Evolutionary conservation across 2,329 filamentous ascomycete genomes (phyloP), one percentile per base, ranked within the genome.

Genomic region (Aspergillaceae sp.): DNA sequence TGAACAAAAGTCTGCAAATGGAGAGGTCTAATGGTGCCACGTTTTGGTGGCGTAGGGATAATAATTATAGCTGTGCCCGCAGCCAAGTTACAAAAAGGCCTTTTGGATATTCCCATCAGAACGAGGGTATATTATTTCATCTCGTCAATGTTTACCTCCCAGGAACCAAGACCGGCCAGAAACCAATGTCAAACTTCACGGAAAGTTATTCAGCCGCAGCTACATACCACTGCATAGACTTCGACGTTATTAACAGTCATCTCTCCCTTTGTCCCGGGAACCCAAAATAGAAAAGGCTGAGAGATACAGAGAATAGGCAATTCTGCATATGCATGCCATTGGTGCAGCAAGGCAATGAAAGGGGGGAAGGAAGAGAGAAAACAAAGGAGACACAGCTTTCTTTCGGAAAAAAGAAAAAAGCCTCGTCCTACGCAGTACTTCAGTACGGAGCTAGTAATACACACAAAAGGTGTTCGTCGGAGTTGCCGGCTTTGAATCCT

Each of bases 381-480:
- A 5, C 10, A 34, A 4, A 34, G n/a, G n/a, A 8, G 33, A 41
- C 7, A 35, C 41, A 19, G 9, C 33, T 45, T 45, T 45, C 29
- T 30, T 41, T 41, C 19, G 19, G 19, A 19, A 19, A 19, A 19
- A 19, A 19, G 19, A 19, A 19, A 19, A 19, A 19, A 19, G 19
- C 38, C 46, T 51, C 48, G 43, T 43, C 45, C 46, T 53, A 48
- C 47, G 47, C 37, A 43, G 40, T 19, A 27, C 29, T 43, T 44
- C 50, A 47, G 51, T 51, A 37, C 49, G 47, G 42, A 51, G 40
- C 30, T 44, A 46, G 51, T 54, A 19, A 19, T 19, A 19, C 19
- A 51, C 52, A 54, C 47, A 49, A 52, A 55, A 51, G 53, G 46
- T 56, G 52, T 55, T 52, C 50, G 48, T 48, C 43, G 48, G 43